Evolutionary conservation across 2,329 filamentous ascomycete genomes (phyloP), one percentile per base, ranked within the genome.

Genomic region (Monosporascus sp.): DNA sequence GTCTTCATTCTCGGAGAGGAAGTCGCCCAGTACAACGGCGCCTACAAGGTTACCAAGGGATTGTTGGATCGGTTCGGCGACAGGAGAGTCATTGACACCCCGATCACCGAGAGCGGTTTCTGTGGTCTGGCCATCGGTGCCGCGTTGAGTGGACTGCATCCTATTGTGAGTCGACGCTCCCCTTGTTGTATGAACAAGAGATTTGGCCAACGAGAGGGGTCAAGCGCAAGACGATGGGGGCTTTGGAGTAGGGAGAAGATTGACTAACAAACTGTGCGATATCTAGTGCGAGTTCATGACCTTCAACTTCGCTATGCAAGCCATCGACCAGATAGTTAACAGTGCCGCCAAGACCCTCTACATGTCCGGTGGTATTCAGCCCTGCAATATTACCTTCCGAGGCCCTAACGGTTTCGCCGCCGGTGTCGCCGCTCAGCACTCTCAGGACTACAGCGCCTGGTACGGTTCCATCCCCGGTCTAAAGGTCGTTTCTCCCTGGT

Each of bases 221-320:
- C n/a, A 24, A 20, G 9, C 22, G 40, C 20, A 20, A 9, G 11
- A 43, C 22, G 17, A 6, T 43, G 40, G 40, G 24, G 40, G 40
- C 8, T 20, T 16, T 14, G 9, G 43, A 31, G 43, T 16, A 14
- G 43, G 24, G 3, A 27, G 24, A 7, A 27, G 14, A 7, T 17
- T 27, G 14, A 35, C 51, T 57, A 57, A 61, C 50, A 9, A 41
- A 19, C 17, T 49, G 20, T 37, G 22, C 26, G 5, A 45, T 35
- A 19, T 57, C 8, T 62, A 94, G 90, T 94, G 89, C 84, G 94
- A 99, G 80, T 99, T 99, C 83, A 99, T 99, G 94, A 99, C 94
- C 69, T 97, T 96, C 86, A 99, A 99, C 85, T 97, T 97, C 72
- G 93, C 94, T 74, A 99, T 99, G 94, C 94, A 99, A 80, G 91